phyloP scores from a whole-genome alignment of 768 basidiomycete species.

The Cystobasidium tubakii region DNA sequence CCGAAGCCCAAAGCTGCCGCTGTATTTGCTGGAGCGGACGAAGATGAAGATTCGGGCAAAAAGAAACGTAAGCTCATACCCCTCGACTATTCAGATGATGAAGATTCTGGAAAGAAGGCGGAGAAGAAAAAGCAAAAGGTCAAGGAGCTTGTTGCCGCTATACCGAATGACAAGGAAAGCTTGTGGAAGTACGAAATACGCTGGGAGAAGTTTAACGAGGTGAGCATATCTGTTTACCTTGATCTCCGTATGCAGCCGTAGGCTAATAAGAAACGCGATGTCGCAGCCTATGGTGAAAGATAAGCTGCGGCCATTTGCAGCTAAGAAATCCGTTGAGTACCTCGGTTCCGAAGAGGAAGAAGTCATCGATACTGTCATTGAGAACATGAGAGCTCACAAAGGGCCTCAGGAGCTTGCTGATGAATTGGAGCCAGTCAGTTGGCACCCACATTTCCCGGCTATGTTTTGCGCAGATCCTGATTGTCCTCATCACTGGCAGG shows the following conservation, averaged over 20 bases:
- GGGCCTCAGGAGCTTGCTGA: slow-evolving; percentile 43
- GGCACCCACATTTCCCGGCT: not conserved
- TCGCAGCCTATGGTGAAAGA: slow-evolving; percentile 43
- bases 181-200: slow-evolving; percentile 42
- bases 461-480: no score
- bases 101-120: slow-evolving; percentile 39
- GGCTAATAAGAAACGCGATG: no score
- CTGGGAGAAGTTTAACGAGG: slow-evolving; percentile 44
- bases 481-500: slow-evolving; percentile 13
- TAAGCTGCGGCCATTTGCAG: slow-evolving; percentile 42
- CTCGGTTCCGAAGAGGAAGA: slow-evolving; percentile 46
- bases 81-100: slow-evolving; percentile 46
- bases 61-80: slow-evolving; percentile 45
- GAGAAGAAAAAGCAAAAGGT: slow-evolving; percentile 38
- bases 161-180: slow-evolving; percentile 41
- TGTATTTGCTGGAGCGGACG: slow-evolving; percentile 73
- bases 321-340: slow-evolving; percentile 44
- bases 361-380: slow-evolving; percentile 43
- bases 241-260: no score
- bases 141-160: slow-evolving; percentile 38
- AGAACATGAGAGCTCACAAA: slow-evolving; percentile 44
- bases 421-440: slow-evolving; percentile 45
- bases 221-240: slow-evolving; percentile 27
- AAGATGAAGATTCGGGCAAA: slow-evolving; percentile 42
- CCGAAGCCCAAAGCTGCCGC: slow-evolving; percentile 78